Evolutionary conservation across 495 filamentous ascomycete species (phyloP).

Genomic region (Tuber borchii): DNA sequence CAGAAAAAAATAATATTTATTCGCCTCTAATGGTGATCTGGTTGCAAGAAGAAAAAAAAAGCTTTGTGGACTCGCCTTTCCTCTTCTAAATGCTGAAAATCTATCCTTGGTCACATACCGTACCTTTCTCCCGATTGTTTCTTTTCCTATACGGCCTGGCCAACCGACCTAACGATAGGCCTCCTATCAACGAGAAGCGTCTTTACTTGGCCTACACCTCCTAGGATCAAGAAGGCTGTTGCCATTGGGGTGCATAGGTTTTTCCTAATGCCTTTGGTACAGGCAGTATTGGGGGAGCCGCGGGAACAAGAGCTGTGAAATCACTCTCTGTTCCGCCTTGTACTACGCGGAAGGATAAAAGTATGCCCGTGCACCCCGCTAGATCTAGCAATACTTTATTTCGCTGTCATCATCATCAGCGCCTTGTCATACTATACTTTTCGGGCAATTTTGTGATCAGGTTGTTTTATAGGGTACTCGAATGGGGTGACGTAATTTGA

Average conservation of each 20-base stretch:
- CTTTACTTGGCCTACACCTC: slow-evolving; percentile 62
- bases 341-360: background rate
- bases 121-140: background rate
- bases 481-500: too few relatives aligned
- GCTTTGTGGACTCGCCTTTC: background rate
- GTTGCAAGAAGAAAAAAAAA: background rate
- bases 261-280: slow-evolving; percentile 77
- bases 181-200: background rate
- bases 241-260: slow-evolving; percentile 96
- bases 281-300: slow-evolving; percentile 83
- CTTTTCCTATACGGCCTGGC: background rate
- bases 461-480: background rate
- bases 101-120: background rate
- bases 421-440: background rate
- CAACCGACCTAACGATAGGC: background rate
- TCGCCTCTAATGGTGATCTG: background rate
- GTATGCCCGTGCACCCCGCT: background rate
- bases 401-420: background rate
- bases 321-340: too few relatives aligned
- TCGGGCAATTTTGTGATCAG: too few relatives aligned
- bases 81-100: background rate
- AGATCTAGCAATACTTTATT: background rate
- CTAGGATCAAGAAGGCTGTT: slow-evolving; percentile 70
- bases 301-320: too few relatives aligned
- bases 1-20: background rate